Evolutionary conservation across 2,329 filamentous ascomycete genomes (phyloP), one percentile per base, ranked within the genome.

Genomic region (Aspergillus tamarii): DNA sequence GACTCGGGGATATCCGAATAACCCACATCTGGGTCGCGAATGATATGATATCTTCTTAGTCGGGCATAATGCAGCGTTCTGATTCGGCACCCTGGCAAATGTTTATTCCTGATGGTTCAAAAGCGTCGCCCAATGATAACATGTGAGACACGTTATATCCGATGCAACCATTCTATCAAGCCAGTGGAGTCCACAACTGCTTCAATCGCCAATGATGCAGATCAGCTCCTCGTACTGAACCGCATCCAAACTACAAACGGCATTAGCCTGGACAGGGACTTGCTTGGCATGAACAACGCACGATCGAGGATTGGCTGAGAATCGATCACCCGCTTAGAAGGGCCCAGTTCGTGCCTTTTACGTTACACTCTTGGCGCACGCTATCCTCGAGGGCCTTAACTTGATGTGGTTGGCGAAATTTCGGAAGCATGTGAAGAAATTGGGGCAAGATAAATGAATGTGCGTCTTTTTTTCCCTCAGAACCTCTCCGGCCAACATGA

Each of bases 161-260:
- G 52, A 66, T 66, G 63, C 65, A 66, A 66, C 65, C 63, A 61
- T 61, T 59, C 61, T 66, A 66, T 66, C 65, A 63, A 48, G 28
- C 26, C 57, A 23, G 65, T 57, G 63, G 64, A 52, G 61, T 59
- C 36, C 23, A 23, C 10, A 36, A 54, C 57, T 45, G 23, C 16
- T 12, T 58, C 53, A 59, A 34, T 39, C 50, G 55, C 60, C 60
- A 62, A 48, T 59, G 36, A 41, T 55, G 45, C 58, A 32, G 39
- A 50, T 60, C 52, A 43, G 52, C 39, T 57, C 46, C 59, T 62
- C 34, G 39, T 52, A 55, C 56, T 59, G 59, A 57, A 53, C 57
- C 56, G 52, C 21, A 23, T 39, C 32, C n/a, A 50, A n/a, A 19
- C 43, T 19, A 50, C 34, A 55, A 39, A 54, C n/a, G 30, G 56